Conservation (phyloP, 1,284 basidiomycete species). For the Rhodotorula sp. region DNA sequence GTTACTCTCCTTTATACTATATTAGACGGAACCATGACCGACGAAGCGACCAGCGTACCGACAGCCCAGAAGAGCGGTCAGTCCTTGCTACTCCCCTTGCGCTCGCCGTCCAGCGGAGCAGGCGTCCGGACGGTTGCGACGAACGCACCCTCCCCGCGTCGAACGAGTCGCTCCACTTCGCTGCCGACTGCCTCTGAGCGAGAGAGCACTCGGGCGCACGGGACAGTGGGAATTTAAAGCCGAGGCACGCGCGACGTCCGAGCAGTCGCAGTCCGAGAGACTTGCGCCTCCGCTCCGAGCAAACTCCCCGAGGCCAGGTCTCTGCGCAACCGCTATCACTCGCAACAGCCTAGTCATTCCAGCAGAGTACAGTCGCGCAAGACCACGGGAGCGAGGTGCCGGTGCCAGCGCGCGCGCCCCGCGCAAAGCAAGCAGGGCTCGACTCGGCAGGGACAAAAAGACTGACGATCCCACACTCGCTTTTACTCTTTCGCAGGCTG, state of each 20-base stretch:
- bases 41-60: constrained; percentile 58
- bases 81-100: background rate
- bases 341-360: no score
- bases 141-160: no score
- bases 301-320: no score
- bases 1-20: background rate
- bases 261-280: no score
- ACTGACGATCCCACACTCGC: background rate
- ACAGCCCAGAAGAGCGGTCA: constrained; percentile 59
- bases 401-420: no score
- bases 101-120: background rate
- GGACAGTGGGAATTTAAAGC: no score
- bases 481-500: constrained; percentile 52
- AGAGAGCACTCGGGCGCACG: no score
- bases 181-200: background rate
- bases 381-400: background rate
- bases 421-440: background rate
- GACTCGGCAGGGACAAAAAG: no score
- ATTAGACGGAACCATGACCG: constrained; percentile 8
- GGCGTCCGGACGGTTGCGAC: no score
- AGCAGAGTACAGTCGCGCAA: background rate
- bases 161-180: background rate
- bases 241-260: no score
- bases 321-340: no score
- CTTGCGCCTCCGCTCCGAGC: no score